Evolutionary conservation across 208 protist genomes (phyloP), one percentile per base, ranked within the genome.

Genomic region (Trypanosoma platydactyli): DNA sequence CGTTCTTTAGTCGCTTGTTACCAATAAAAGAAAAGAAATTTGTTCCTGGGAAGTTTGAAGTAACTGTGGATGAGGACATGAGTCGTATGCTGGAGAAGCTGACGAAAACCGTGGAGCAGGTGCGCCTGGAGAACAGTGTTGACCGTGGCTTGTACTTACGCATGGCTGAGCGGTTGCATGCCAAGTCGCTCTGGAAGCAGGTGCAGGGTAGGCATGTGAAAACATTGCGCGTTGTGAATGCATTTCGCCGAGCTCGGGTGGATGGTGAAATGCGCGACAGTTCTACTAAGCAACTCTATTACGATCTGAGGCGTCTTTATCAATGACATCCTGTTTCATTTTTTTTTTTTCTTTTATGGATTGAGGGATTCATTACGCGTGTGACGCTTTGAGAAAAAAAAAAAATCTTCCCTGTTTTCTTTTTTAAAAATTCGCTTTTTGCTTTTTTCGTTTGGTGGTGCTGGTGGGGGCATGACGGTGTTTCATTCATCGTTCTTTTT

Each of bases 201-300:
- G 81, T 79, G 4, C 80, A 77, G 20, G 75, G 79, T 40, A 71
- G 87, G 52, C 87, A 83, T 55, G 73, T 91, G 53, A 60, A 66
- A 20, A 79, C 69, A 20, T 61, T 59, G 30, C 46, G 73, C 12
- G 54, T 87, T 49, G 79, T 94, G 13, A 88, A 84, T 48, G 83
- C 82, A 13, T 94, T 94, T 61, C 87, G 82, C 13, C 77, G 82
- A 9, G 69, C 80, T 6, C 66, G 71, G 3, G 33, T 60, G 4
- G 84, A 89, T 56, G 49, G 68, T 30, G 68, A 74, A 29, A 62
- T 74, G 61, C 57, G 45, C 12, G 54, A 15, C 18, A 41, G 30
- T 30, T 4, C 58, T 35, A 41, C 60, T 24, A 54, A 38, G 30
- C 16, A 53, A 6, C 27, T 70, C 0, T 70, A 70, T 29, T 40